These are phyloP conservation scores for Nakazawaea anatomiae DNA, from an alignment of 805 yeast species.

Conservation along the genomic window DNA sequence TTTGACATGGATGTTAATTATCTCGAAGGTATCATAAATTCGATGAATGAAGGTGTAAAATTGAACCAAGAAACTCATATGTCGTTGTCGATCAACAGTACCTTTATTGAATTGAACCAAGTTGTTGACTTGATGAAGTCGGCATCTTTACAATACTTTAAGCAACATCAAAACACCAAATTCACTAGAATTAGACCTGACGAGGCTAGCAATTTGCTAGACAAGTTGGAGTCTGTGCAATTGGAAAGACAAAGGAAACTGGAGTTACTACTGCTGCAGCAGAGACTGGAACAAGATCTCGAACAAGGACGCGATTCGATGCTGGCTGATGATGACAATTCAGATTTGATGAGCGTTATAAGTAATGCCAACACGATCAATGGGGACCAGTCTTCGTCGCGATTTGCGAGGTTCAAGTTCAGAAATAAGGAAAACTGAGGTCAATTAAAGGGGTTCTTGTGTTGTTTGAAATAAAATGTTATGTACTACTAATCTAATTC, in stretches of 20 bases:
- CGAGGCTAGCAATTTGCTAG: conserved; percentile 55
- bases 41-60: conserved; percentile 22
- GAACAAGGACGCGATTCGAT: not conserved
- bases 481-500: too few relatives aligned
- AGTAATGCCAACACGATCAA: not conserved
- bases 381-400: not conserved
- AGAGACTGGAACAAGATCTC: not conserved
- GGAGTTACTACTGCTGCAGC: not conserved
- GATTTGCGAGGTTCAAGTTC: conserved; percentile 10
- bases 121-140: conserved; percentile 63
- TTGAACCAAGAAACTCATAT: conserved; percentile 13
- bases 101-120: conserved; percentile 77
- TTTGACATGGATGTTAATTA: conserved; percentile 78
- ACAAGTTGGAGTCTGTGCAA: conserved; percentile 39
- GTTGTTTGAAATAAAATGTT: not conserved
- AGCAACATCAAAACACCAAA: conserved; percentile 46
- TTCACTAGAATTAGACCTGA: conserved; percentile 73
- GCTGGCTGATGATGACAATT: not conserved
- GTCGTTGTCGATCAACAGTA: conserved; percentile 54
- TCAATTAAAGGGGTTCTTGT: not conserved
- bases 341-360: conserved; percentile 1
- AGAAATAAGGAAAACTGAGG: conserved; percentile 1
- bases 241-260: not conserved
- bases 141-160: conserved; percentile 60
- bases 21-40: conserved; percentile 52